Evolutionary conservation across 257 asterid species (phyloP), one percentile per base, ranked within the genome.

Genomic region (Nemophila menziesii): DNA sequence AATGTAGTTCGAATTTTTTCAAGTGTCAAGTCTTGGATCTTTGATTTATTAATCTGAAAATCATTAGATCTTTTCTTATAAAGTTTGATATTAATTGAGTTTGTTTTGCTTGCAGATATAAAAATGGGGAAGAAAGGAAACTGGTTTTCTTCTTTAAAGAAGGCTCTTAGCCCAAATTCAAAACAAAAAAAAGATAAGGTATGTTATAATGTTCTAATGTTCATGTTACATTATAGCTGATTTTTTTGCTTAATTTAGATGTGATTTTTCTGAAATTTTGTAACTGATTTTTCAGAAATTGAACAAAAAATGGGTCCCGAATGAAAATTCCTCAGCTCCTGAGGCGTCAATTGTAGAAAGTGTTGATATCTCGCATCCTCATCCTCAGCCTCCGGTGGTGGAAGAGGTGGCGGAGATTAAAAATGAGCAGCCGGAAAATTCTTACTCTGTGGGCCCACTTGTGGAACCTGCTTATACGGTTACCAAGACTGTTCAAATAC

Each of bases 111-210:
- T 54, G 24, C 53, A 60, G 64, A 63, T 70, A 63, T 48, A 26
- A 59, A 52, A 42, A 87, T 89, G 97, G 92, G 83, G 43, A 73
- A 68, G 77, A 84, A 76, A 74, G 82, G 93, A 65, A 69, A 77
- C 69, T 89, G 97, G 94, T 72, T 89, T 53, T 80, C 90, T 44
- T 75, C 95, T 4, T 80, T 89, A 37, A 89, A 80, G 77, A 84
- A 80, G 70, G 95, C 73, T 66, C 68, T 84, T 46, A 84, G 84
- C 61, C 90, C 95, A 14, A 68, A 68, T 52, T 70, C 82, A 16
- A 78, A 75, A 73, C 69, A 23, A 38, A 73, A 71, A 58, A 78
- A 59, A 49, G 54, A 63, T 50, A 66, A 70, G 80, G 86, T 82
- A 48, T 49, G 57, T 45, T n/a, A n/a, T n/a, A n/a, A n/a, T n/a